phyloP scores from a whole-genome alignment of 179 eudicot genomes.

The Camellia oleifera region DNA sequence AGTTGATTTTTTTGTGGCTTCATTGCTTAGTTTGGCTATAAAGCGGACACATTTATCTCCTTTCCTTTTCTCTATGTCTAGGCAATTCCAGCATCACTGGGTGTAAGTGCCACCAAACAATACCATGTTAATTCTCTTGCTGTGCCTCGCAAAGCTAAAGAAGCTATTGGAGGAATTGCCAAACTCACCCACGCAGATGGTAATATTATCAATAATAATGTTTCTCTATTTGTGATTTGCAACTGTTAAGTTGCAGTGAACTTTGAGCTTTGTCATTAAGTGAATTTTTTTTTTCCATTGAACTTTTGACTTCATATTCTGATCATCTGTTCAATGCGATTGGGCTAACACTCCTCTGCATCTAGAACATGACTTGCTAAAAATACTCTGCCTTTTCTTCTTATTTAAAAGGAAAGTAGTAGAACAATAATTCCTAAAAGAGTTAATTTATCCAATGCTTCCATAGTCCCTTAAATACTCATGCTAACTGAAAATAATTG shows the following conservation, averaged over 20 bases:
- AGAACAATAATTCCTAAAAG: neutral
- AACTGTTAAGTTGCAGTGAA: neutral
- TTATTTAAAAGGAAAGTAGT: neutral
- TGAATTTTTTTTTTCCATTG: neutral
- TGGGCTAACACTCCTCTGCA: neutral
- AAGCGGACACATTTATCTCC: neutral
- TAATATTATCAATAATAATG: slow-evolving; percentile 20
- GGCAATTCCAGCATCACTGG: slow-evolving; percentile 95
- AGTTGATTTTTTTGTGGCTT: slow-evolving; percentile 12
- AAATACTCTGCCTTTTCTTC: neutral
- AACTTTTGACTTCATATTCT: neutral
- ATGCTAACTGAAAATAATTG: neutral
- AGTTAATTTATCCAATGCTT: neutral
- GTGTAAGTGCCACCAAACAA: slow-evolving; percentile 74
- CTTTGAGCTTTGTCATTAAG: neutral
- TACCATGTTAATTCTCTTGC: slow-evolving; percentile 98
- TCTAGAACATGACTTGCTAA: neutral
- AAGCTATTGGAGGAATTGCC: slow-evolving; percentile 97
- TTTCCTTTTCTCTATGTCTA: slow-evolving; percentile 21
- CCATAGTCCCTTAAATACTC: neutral
- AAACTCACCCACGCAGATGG: slow-evolving; percentile 96
- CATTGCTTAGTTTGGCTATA: neutral
- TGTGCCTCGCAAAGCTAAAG: slow-evolving; percentile 98
- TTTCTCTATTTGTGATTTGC: neutral
- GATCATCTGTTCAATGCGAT: neutral